Evolutionary conservation across 148 eudicot genomes (phyloP).

Genomic region (Silene uniflora): DNA sequence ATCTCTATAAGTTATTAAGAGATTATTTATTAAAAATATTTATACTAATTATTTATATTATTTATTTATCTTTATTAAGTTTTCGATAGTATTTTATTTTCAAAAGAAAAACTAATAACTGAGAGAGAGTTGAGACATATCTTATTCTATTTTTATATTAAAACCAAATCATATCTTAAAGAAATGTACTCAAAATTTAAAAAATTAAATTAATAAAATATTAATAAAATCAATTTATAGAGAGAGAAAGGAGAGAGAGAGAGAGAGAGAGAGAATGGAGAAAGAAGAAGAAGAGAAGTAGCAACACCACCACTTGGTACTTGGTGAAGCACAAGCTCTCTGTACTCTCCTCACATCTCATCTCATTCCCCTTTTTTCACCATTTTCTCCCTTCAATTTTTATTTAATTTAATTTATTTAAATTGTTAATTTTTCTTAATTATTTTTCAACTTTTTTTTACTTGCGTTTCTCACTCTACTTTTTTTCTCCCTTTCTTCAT

Average conservation of each 20-base stretch:
- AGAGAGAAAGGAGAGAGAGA: background rate
- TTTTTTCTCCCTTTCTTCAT: slow-evolving; percentile 21
- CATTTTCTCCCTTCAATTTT: slow-evolving; percentile 13
- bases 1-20: too few relatives aligned
- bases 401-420: background rate
- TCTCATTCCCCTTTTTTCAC: slow-evolving; percentile 22
- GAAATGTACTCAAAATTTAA: background rate
- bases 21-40: too few relatives aligned
- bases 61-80: too few relatives aligned
- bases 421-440: background rate
- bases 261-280: background rate
- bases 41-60: too few relatives aligned
- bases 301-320: background rate
- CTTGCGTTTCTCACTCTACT: slow-evolving; percentile 30
- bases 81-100: too few relatives aligned
- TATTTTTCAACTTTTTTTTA: background rate
- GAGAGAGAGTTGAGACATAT: too few relatives aligned
- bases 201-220: background rate
- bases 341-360: slow-evolving; percentile 4
- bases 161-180: background rate
- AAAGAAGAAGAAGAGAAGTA: background rate
- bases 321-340: slow-evolving; percentile 5
- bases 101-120: too few relatives aligned
- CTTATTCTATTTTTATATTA: background rate
- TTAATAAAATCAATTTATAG: background rate